Base-by-base conservation (phyloP, 163 green algal genomes). In the Chlorella variabilis region DNA sequence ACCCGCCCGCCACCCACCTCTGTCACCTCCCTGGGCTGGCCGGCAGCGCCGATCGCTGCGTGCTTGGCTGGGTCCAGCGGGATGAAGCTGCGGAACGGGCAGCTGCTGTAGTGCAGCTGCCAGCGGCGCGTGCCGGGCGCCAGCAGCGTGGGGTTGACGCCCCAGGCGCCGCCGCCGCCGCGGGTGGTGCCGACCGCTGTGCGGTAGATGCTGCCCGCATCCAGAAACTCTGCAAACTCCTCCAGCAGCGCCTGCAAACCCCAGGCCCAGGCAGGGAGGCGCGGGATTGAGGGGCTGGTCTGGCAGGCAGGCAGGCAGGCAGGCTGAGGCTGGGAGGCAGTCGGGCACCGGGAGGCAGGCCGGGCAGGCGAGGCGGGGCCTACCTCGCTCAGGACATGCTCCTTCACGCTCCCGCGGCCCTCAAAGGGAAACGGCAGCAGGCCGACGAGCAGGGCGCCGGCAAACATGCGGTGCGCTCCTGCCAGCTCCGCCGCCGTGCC, bases 81-180 rank as follows among this genome's bases (percentile, higher is more conserved):
- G 1, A 78, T 20, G 70, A 33, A 78, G 31, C 9, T 27, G 2
- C 51, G 33, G 33, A 78, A 78, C 29, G 70, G 70, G 41, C 27
- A 39, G 31, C 18, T 3, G 23, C 31, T 20, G 6, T 78, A 78
- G 49, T 78, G 70, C 48, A 78, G 18, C 33, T 36, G 31, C 70
- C 70, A 78, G 15, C 23, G 23, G 1, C 31, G 48, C 2, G 15
- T 54, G 70, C 33, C 31, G 11, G 49, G 49, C 18, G 66, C 27
- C 33, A 78, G 49, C 49, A 78, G 70, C 21, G 70, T 78, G 48
- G 70, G 70, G 49, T 78, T 78, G 6, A 34, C 70, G 4, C 7
- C 38, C 65, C 65, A 73, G 65, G 21, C 38, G 38, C 18, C 36
- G 63, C 63, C 36, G 63, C 63, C 42, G 31, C 6, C 42, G 21